phyloP scores from a whole-genome alignment of 164 flowering plant species.

The Stephania japonica region DNA sequence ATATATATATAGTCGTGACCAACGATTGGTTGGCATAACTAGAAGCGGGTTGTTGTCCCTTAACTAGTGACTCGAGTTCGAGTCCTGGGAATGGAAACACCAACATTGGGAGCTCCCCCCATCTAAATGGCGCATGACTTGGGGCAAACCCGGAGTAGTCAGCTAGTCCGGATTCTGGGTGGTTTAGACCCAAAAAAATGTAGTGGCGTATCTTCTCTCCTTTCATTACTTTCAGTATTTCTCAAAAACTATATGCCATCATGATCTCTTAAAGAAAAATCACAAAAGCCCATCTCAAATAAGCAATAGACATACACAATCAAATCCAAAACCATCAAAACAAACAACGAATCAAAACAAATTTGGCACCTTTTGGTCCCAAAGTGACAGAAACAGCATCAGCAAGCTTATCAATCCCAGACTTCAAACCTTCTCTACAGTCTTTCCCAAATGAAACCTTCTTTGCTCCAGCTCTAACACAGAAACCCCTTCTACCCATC shows the following conservation, averaged over 20 bases:
- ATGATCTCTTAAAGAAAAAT: neutral
- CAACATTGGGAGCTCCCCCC: no score
- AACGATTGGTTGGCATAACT: no score
- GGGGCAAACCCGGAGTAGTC: no score
- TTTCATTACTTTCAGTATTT: neutral
- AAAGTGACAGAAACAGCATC: conserved; percentile 91
- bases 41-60: no score
- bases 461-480: conserved; percentile 70
- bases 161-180: no score
- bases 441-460: conserved; percentile 59
- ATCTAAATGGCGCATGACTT: no score
- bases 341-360: neutral
- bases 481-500: conserved; percentile 9
- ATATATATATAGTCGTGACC: neutral
- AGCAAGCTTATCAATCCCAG: conserved; percentile 90
- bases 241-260: neutral
- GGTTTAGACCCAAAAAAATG: neutral
- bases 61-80: no score
- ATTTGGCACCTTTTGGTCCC: conserved; percentile 74
- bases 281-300: neutral
- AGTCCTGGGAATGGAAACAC: no score
- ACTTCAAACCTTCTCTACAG: conserved; percentile 54
- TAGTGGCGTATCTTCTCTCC: neutral
- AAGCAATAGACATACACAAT: neutral
- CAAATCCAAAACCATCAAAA: neutral